Evolutionary conservation across 1,139 yeast species (phyloP).

Genomic region (Geotrichum carabidarum): DNA sequence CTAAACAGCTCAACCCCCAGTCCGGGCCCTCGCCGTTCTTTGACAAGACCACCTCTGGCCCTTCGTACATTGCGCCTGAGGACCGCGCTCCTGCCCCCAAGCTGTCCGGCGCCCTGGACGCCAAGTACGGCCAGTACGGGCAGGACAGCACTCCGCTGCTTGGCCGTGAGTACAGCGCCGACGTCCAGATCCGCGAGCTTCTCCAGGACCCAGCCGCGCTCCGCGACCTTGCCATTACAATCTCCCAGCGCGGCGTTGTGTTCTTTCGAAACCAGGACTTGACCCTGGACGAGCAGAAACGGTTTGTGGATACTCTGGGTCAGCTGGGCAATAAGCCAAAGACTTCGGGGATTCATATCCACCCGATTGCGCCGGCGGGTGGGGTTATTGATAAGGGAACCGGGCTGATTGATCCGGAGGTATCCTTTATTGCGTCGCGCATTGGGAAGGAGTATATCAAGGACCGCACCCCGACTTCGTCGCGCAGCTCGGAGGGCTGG

Average conservation of each 20-base stretch:
- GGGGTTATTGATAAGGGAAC: slow-evolving; percentile 26
- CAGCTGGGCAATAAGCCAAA: slow-evolving; percentile 1
- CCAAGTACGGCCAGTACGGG: slow-evolving; percentile 25
- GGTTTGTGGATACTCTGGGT: slow-evolving; percentile 2
- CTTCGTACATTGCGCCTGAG: slow-evolving; percentile 6
- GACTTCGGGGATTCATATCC: slow-evolving; percentile 7
- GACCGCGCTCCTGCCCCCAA: slow-evolving; percentile 1
- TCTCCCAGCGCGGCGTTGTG: slow-evolving; percentile 63
- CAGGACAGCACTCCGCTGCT: slow-evolving; percentile 32
- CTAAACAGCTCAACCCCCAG: not conserved
- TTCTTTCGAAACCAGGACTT: slow-evolving; percentile 54
- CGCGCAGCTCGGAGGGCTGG: slow-evolving; percentile 30
- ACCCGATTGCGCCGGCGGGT: slow-evolving; percentile 30
- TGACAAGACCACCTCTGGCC: slow-evolving; percentile 16
- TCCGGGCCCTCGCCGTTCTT: slow-evolving; percentile 32
- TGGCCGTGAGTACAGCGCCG: slow-evolving; percentile 31
- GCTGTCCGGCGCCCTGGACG: slow-evolving; percentile 26
- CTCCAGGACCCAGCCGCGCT: slow-evolving; percentile 29
- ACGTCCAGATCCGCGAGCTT: slow-evolving; percentile 41
- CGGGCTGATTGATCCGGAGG: slow-evolving; percentile 21
- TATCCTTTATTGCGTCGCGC: slow-evolving; percentile 25
- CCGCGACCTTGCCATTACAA: slow-evolving; percentile 53
- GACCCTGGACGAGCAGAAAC: not conserved
- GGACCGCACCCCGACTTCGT: not conserved
- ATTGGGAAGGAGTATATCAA: slow-evolving; percentile 21